Evolutionary conservation across 164 flowering plant genomes (phyloP), one percentile per base, ranked within the genome.

Genomic region (Annona cherimola): DNA sequence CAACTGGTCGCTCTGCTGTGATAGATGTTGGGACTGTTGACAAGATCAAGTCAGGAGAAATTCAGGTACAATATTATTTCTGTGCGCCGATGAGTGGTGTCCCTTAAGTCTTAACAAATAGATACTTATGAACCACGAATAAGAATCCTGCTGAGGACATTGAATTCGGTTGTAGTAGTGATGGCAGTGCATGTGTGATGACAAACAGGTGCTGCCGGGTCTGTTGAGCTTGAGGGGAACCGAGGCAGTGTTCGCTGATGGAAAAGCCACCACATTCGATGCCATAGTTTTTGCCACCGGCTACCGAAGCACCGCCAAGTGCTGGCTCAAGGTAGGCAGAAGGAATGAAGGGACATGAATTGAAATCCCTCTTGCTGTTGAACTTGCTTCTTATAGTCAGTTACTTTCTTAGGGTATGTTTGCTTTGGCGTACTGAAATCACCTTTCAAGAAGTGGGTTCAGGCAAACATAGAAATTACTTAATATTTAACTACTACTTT

Each of bases 1-100:
- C 61, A 66, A 69, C 69, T 5, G 86, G 88, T 1, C 77, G 74
- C 19, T 77, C 67, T 43, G 84, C 88, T 0, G 74, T 83, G 3
- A 39, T 83, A 19, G 86, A 85, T 45, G 79, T 81, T 11, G 88
- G 88, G 11, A 81, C 86, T 14, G 7, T 57, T 1, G 4, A 60
- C 39, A 85, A 80, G 71, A 85, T 85, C 63, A 76, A 75, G 63
- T 74, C 82, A 14, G 74, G 83, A 2, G 73, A 85, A 50, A 83
- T 85, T 63, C 80, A 81, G 83, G 88, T 85, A 43, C 18, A 3
- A 40, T 3, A 26, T 19, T 20, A 9, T 16, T 35, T 26, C 35
- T 26, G 35, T 26, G 35, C 1, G n/a, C 35, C 35, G 35, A 26
- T 26, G 35, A 26, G 35, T 26, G 35, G 35, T 1, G 35, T 26